Conservation (phyloP, 2,329 filamentous ascomycete species). For the Neonectria hederae region DNA sequence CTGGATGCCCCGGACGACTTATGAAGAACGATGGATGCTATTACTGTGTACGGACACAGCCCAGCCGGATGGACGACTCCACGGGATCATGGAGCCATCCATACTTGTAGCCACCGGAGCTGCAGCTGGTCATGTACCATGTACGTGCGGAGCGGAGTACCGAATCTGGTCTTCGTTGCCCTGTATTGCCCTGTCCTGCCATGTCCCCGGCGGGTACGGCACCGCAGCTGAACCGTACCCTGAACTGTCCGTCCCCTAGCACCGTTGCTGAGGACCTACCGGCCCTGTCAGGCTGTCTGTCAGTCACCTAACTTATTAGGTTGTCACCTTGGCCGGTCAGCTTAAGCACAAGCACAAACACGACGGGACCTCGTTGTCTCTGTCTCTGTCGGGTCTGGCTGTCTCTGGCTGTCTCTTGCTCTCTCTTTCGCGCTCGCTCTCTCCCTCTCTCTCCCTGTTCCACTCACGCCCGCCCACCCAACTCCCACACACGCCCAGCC, state of each 20-base stretch:
- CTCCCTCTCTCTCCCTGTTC: slow-evolving; percentile 19
- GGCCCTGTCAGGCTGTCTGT: too few species aligned
- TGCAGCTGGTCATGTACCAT: neutral
- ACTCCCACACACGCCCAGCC: slow-evolving; percentile 38
- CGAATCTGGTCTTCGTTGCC: neutral
- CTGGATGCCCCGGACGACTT: too few species aligned
- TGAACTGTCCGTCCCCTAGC: too few species aligned
- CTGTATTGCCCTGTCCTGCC: neutral
- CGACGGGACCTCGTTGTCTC: neutral
- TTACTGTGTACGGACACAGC: too few species aligned
- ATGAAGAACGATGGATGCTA: too few species aligned
- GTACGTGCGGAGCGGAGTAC: neutral
- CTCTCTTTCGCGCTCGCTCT: neutral
- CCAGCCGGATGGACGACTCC: neutral
- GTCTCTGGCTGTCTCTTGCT: neutral
- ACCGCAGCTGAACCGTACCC: slow-evolving; percentile 1
- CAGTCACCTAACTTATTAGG: too few species aligned
- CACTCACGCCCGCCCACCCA: slow-evolving; percentile 38
- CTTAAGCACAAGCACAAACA: slow-evolving; percentile 14
- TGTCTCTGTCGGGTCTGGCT: neutral
- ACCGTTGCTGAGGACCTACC: neutral
- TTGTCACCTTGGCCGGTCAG: too few species aligned
- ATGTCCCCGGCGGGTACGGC: neutral
- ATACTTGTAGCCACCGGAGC: too few species aligned
- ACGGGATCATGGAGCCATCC: neutral